These are phyloP conservation scores for Ascobolus immersus DNA, from an alignment of 495 filamentous ascomycete genomes.

Conservation along the genomic window DNA sequence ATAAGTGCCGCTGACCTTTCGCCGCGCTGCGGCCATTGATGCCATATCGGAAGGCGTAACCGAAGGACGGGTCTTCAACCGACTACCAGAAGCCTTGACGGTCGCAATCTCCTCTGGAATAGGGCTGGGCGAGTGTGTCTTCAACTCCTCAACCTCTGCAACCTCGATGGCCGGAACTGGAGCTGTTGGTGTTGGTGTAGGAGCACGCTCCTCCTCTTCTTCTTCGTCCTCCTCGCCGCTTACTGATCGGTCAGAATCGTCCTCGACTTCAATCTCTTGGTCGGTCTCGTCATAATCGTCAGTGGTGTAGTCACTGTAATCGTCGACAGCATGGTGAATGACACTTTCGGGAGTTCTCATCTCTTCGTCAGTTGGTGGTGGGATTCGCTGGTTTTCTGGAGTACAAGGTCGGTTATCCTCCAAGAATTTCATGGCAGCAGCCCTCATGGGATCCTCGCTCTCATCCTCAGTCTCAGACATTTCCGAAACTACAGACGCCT, in stretches of 20 bases:
- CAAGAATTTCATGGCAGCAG: not conserved
- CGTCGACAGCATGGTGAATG: constrained; percentile 43
- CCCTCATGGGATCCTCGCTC: too few species aligned
- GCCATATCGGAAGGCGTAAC: constrained; percentile 61
- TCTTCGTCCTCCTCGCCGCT: constrained; percentile 18
- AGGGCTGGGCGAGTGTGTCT: constrained; percentile 14
- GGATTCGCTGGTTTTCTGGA: constrained; percentile 28
- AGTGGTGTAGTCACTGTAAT: constrained; percentile 18
- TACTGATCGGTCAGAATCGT: constrained; percentile 12
- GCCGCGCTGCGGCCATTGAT: constrained; percentile 65
- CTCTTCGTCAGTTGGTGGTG: constrained; percentile 21
- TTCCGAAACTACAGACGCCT: too few species aligned
- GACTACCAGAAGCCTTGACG: constrained; percentile 57
- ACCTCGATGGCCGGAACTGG: constrained; percentile 24
- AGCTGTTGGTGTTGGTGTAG: too few species aligned
- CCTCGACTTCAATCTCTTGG: constrained; percentile 10
- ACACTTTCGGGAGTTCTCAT: constrained; percentile 51
- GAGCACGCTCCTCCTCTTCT: too few species aligned
- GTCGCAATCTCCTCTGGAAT: constrained; percentile 73
- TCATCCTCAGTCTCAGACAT: too few species aligned
- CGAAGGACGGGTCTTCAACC: constrained; percentile 73
- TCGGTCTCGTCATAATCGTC: constrained; percentile 3
- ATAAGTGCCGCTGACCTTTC: constrained; percentile 44
- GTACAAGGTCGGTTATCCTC: constrained; percentile 31
- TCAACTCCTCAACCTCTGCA: constrained; percentile 13